phyloP scores from a whole-genome alignment of 2,329 filamentous ascomycete species.

The Dichotomopilus funicola region DNA sequence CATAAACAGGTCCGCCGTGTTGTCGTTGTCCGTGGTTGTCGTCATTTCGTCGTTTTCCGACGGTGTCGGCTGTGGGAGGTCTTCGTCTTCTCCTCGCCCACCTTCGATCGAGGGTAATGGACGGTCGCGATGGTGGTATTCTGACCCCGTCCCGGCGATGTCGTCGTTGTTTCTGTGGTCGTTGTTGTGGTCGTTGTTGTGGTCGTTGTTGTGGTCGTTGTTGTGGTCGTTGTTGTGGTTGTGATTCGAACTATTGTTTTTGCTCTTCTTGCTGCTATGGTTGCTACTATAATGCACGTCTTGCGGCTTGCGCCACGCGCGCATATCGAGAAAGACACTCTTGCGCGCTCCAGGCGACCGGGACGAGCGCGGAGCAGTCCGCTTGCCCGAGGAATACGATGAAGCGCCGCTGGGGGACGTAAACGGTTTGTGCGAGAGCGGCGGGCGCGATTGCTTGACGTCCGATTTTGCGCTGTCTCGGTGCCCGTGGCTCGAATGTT shows the following conservation, averaged over 20 bases:
- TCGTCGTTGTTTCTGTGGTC: no score
- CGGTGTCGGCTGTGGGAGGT: slow-evolving; percentile 35
- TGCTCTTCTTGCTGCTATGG: no score
- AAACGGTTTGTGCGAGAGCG: slow-evolving; percentile 45
- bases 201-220: no score
- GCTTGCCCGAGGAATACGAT: slow-evolving; percentile 23
- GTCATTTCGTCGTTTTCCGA: slow-evolving; percentile 32
- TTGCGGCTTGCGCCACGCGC: slow-evolving; percentile 36
- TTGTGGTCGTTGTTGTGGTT: no score
- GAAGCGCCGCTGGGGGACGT: slow-evolving; percentile 15
- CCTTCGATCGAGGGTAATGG: slow-evolving; percentile 48
- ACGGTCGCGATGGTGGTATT: slow-evolving; percentile 42
- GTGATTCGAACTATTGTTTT: no score
- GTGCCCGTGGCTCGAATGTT: slow-evolving; percentile 37
- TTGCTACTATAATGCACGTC: slow-evolving; percentile 33
- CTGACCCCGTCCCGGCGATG: slow-evolving; percentile 29
- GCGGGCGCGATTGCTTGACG: slow-evolving; percentile 46
- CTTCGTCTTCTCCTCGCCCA: slow-evolving; percentile 29
- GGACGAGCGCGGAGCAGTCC: slow-evolving; percentile 42
- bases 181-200: no score
- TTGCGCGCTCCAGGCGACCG: slow-evolving; percentile 52
- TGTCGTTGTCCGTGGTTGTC: slow-evolving; percentile 39
- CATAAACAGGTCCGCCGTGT: slow-evolving; percentile 53
- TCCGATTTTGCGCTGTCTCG: slow-evolving; percentile 41
- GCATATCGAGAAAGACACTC: slow-evolving; percentile 49